These are phyloP conservation scores for Saprolegnia parasitica DNA, from an alignment of 352 stramenopile genomes.

Conservation along the genomic window DNA sequence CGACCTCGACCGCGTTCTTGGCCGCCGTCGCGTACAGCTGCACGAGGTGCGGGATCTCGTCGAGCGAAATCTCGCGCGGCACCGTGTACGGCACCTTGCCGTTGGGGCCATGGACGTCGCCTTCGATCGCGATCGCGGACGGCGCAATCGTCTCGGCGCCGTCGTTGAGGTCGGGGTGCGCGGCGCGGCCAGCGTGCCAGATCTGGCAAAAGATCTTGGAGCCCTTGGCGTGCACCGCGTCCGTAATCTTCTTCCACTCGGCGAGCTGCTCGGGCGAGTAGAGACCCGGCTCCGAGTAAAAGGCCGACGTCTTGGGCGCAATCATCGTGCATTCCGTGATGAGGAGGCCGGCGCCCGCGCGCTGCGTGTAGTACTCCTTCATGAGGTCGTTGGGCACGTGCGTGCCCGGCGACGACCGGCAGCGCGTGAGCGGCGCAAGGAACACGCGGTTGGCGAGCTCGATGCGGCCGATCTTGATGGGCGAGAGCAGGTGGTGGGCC, in stretches of 20 bases:
- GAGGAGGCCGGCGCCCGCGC: conserved; percentile 13
- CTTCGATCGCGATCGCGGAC: conserved; percentile 30
- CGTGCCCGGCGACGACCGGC: not conserved
- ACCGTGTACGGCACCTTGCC: conserved; percentile 35
- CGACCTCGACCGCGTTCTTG: conserved; percentile 42
- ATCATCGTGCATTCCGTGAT: conserved; percentile 27
- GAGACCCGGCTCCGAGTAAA: conserved; percentile 38
- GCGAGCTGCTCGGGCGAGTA: conserved; percentile 44
- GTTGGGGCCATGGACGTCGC: conserved; percentile 4
- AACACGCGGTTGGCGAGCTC: conserved; percentile 48
- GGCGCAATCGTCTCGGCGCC: conserved; percentile 28
- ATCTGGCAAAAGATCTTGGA: conserved; percentile 80
- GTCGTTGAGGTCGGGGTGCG: conserved; percentile 43
- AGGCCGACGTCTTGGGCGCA: conserved; percentile 15
- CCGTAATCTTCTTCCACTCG: conserved; percentile 51
- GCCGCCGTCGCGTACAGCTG: conserved; percentile 59
- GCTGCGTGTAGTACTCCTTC: conserved; percentile 10
- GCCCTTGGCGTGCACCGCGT: conserved; percentile 67
- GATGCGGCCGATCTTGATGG: conserved; percentile 34
- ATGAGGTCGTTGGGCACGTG: conserved; percentile 20
- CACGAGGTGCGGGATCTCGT: conserved; percentile 68
- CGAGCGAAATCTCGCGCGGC: conserved; percentile 53
- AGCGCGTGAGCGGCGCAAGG: conserved; percentile 45
- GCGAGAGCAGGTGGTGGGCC: not conserved
- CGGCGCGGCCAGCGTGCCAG: conserved; percentile 74